Conservation (phyloP, 345 rosid genomes). For the Syzygium aromaticum region DNA sequence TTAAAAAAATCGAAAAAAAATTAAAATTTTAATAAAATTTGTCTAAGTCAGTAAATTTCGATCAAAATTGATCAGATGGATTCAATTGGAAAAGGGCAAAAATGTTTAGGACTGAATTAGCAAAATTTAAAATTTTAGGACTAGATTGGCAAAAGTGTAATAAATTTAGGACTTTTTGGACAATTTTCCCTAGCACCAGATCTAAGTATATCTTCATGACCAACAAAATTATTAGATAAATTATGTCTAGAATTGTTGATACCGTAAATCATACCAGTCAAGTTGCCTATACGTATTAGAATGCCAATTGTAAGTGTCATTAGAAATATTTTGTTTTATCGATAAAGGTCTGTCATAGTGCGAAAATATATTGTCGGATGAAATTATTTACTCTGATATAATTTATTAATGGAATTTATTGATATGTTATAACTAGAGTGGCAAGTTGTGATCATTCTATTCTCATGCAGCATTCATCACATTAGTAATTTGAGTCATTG, state of each 20-base stretch:
- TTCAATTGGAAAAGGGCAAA: too few species aligned
- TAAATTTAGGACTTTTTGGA: too few species aligned
- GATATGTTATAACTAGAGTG: neutral
- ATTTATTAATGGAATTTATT: neutral
- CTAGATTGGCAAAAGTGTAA: too few species aligned
- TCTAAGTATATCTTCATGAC: neutral
- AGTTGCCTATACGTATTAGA: neutral
- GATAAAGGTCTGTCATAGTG: neutral
- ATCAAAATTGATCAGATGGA: too few species aligned
- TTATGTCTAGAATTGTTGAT: neutral
- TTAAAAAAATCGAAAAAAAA: too few species aligned
- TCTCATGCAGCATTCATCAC: accelerated
- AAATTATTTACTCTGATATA: accelerated
- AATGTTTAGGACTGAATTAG: too few species aligned
- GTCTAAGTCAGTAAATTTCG: too few species aligned
- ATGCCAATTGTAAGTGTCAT: neutral
- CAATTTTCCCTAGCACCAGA: too few species aligned
- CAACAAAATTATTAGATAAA: neutral
- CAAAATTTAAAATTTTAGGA: too few species aligned
- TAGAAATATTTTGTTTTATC: neutral
- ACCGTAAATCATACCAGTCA: neutral
- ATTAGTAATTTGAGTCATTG: neutral
- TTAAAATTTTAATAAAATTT: too few species aligned
- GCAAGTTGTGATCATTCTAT: neutral
- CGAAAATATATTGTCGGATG: neutral